A percentile compares a stretch with the other conserved stretches of the same genome.
phyloP scores from a whole-genome alignment of 805 yeast genomes.

The Ogataea trehaloabstinens region DNA sequence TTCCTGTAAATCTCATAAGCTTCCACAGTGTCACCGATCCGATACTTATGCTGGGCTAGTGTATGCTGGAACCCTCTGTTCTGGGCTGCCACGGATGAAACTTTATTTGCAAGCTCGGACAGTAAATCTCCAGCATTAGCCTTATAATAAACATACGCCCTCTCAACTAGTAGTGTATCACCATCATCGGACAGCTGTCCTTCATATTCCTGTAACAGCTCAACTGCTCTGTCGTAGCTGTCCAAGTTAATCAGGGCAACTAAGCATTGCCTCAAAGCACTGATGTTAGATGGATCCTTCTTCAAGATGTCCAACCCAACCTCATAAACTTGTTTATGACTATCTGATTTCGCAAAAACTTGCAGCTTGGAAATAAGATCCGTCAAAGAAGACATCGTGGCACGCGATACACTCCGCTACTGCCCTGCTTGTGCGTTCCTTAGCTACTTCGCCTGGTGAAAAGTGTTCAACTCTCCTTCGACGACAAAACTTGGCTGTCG shows the following conservation, averaged over 20 bases:
- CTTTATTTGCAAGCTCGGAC: constrained; percentile 13
- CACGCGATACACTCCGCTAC: too few species aligned
- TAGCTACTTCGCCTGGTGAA: constrained; percentile 1
- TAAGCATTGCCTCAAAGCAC: constrained; percentile 41
- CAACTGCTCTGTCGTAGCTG: constrained; percentile 47
- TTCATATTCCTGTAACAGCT: constrained; percentile 35
- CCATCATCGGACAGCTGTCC: constrained; percentile 14
- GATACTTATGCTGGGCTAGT: constrained; percentile 52
- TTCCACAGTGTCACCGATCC: constrained; percentile 42
- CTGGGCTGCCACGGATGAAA: constrained; percentile 7
- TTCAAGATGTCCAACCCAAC: constrained; percentile 28
- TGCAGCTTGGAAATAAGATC: constrained; percentile 35
- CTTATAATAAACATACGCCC: constrained; percentile 60
- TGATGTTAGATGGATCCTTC: constrained; percentile 26
- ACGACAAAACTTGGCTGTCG: too few species aligned
- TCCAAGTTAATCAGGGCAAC: constrained; percentile 62
- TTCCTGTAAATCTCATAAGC: constrained; percentile 48
- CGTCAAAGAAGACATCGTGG: constrained; percentile 20
- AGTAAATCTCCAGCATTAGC: constrained; percentile 33
- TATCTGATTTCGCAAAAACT: constrained; percentile 35
- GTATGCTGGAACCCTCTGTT: constrained; percentile 45
- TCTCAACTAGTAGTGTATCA: constrained; percentile 44
- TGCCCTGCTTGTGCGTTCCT: not conserved
- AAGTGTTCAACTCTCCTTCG: too few species aligned
- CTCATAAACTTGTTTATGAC: constrained; percentile 34